Evolutionary conservation across 2,329 filamentous ascomycete genomes (phyloP), one percentile per base, ranked within the genome.

Genomic region (Aspergillus uvarum): DNA sequence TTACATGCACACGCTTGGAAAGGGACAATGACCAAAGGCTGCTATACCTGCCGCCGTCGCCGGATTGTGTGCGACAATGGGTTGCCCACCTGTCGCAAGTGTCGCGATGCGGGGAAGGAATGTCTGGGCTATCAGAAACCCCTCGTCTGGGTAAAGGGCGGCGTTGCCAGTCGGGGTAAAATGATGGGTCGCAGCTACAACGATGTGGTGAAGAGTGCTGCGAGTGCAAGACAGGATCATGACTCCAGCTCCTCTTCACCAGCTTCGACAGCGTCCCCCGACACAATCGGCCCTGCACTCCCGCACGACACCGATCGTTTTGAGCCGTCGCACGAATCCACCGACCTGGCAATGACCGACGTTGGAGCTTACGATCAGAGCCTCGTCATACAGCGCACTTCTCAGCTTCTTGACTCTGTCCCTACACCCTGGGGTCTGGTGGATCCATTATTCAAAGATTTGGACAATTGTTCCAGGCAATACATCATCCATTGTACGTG

Each of bases 111-210:
- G 57, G 76, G 76, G 57, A 77, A 77, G 64, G 74, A 78, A 70
- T 79, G 77, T 57, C 60, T 79, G 64, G 77, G 77, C 16, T 79
- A 79, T 63, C 72, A 75, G 61, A 77, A 77, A 59, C 75, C 75
- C 19, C 62, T 79, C 56, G 72, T 77, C 14, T 79, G 77, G 77
- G 76, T 77, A 35, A 76, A 76, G 55, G 76, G 76, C 51, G 76
- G 76, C 48, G 75, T 79, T 50, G 77, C 77, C 22, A 79, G 77
- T 65, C 77, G 77, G 38, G 77, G 77, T 22, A 79, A 77, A 68
- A 78, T 83, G 81, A 82, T 82, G 79, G 81, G 81, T n/a, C 79
- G 79, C 67, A 79, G 78, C 24, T 83, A 80, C 65, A 76, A 79
- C 58, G 79, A 80, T 59, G 65, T 70, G 47, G 69, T 64, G 60